Base-by-base conservation (phyloP, 148 eudicot species). In the Tetragonia tetragonoides region DNA sequence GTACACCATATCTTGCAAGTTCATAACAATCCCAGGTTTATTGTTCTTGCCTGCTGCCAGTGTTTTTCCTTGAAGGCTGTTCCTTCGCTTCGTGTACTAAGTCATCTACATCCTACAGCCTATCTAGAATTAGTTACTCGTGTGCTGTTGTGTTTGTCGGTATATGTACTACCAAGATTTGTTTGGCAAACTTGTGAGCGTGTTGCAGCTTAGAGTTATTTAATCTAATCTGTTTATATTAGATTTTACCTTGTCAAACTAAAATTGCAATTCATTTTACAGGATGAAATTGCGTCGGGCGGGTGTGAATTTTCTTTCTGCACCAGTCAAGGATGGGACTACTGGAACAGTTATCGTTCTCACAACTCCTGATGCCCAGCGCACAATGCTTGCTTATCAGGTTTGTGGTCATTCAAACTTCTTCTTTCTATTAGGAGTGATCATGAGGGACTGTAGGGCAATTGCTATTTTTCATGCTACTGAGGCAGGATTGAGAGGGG, bases 311-410 rank as follows among this genome's bases (percentile, higher is more conserved):
- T 95, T 95, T 83, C 94, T 93, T 69, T 95, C 99, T 81, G 87
- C 88, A 68, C 97, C 99, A 9, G 93, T 93, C 70, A 87, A 90
- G 82, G 95, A 95, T 83, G 97, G 97, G 78, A 95, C 97, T 17
- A 95, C 99, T 3, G 99, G 99, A 77, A 95, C 99, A 0, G 99
- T 93, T 72, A 91, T 95, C 82, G 99, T 95, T 77, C 89, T 95
- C 66, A 95, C 99, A 44, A 95, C 99, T 68, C 88, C 97, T 41
- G 99, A 95, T 89, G 99, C 99, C 81, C 99, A 91, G 81, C 91
- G 99, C 41, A 95, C 99, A 68, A 95, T 95, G 99, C 97, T 95
- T 86, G 96, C 99, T 64, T 93, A 95, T 83, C 99, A 88, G 97
- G 99, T 93, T 60, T 54, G 23, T 15, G 9, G 14, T 81, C 75